Evolutionary conservation across 208 protist genomes (phyloP), one percentile per base, ranked within the genome.

Genomic region (Giardia duodenalis): DNA sequence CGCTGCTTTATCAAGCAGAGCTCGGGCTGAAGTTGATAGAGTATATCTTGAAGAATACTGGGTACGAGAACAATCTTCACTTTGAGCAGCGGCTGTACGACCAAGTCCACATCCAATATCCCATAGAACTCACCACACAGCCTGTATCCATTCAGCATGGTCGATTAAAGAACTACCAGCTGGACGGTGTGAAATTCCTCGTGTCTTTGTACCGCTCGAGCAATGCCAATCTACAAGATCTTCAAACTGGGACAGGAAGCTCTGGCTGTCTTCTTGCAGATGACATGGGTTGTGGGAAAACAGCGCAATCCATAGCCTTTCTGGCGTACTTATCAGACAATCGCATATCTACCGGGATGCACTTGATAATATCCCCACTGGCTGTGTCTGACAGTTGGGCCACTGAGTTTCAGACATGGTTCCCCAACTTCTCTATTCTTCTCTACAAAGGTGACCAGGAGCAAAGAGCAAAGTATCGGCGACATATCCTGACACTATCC

Each of bases 201-300:
- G 57, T 76, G 57, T 76, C 57, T 76, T 30, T 76, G 57, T 76
- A 76, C 57, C 10, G 30, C 19, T 39, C 57, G 57, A 76, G 57
- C 30, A 76, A 10, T 30, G 19, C 30, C 19, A 76, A 10, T 30
- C 30, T 30, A 39, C 57, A 76, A 76, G 19, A 30, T 30, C 19
- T 30, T 39, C 30, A 10, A 10, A 39, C 57, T 39, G 57, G 57
- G 57, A 10, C 57, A 39, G 30, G 19, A 76, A 76, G 57, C 57
- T 76, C 57, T 39, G 57, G 57, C 10, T 76, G 57, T 30, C 57
- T 76, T 76, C 57, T 91, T n/a, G 88, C 88, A 19, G 88, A 91
- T 45, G 88, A 91, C 44, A 91, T 91, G 88, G 88, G 88, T 48
- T 45, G n/a, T 4, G 88, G 88, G 2, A 91, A 91, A 91, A 91